phyloP scores from a whole-genome alignment of 2,329 filamentous ascomycete species.

The Penicillium sp. region DNA sequence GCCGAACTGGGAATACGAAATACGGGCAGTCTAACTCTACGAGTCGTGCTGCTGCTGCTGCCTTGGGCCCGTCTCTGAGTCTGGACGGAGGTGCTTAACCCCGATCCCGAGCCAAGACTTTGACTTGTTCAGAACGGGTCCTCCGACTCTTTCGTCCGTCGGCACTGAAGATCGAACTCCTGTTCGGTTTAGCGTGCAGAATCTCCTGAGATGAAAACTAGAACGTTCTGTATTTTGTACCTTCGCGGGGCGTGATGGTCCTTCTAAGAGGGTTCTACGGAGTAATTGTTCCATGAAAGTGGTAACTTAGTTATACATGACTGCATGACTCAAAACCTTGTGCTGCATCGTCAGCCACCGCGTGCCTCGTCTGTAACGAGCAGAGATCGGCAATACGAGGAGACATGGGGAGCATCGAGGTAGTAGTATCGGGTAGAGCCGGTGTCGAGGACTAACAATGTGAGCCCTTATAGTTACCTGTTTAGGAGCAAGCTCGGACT shows the following conservation, averaged over 20 bases:
- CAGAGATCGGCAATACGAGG: conserved; percentile 12
- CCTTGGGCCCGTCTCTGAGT: conserved; percentile 9
- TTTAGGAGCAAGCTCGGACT: not conserved
- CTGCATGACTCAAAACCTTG: conserved; percentile 1
- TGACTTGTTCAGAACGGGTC: not conserved
- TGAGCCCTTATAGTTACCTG: not conserved
- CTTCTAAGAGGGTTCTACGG: not conserved
- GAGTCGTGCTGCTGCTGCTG: conserved; percentile 8
- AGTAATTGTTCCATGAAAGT: not conserved
- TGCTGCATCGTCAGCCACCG: not conserved
- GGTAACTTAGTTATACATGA: not conserved
- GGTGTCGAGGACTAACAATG: not conserved
- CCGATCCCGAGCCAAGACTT: conserved; percentile 23
- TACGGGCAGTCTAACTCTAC: not conserved
- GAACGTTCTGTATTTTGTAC: no score
- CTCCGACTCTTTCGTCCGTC: conserved; percentile 18
- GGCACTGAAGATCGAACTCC: not conserved
- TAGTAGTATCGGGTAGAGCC: not conserved
- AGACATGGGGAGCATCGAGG: not conserved
- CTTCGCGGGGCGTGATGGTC: not conserved
- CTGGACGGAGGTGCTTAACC: conserved; percentile 18
- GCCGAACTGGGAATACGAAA: not conserved
- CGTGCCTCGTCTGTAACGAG: conserved; percentile 5
- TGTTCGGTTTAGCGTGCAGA: not conserved
- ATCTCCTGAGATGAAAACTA: not conserved